A percentile compares a stretch with the other conserved stretches of the same genome.
phyloP scores from a whole-genome alignment of 2,329 filamentous ascomycete species.

The Pseudogymnoascus sp. region DNA sequence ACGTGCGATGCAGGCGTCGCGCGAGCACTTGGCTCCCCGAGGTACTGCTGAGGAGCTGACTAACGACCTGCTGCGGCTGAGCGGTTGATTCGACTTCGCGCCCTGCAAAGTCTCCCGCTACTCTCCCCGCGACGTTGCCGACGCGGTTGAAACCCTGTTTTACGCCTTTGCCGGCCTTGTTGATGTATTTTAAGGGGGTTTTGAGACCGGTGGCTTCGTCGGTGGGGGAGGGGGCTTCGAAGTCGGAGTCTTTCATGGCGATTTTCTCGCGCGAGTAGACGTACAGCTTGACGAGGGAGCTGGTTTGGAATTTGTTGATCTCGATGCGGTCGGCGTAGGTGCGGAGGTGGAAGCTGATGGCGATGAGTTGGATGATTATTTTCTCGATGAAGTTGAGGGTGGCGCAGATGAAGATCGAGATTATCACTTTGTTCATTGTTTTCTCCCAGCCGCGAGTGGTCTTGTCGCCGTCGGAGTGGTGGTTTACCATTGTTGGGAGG shows the following conservation, averaged over 20 bases:
- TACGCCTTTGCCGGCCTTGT: slow-evolving; percentile 65
- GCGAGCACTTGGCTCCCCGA: slow-evolving; percentile 75
- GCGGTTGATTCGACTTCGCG: slow-evolving; percentile 58
- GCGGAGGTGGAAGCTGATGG: slow-evolving; percentile 82
- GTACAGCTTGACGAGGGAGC: slow-evolving; percentile 57
- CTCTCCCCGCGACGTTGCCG: slow-evolving; percentile 74
- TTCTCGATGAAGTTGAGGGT: slow-evolving; percentile 83
- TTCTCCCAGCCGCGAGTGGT: slow-evolving; percentile 60
- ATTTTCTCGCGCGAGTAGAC: slow-evolving; percentile 57
- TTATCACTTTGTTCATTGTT: slow-evolving; percentile 76
- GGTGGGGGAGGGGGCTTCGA: slow-evolving; percentile 52
- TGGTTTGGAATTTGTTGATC: slow-evolving; percentile 85
- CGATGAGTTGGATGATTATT: slow-evolving; percentile 89
- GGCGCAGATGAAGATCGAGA: slow-evolving; percentile 73
- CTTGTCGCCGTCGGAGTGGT: slow-evolving; percentile 44
- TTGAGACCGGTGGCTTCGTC: slow-evolving; percentile 14
- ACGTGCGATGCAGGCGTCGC: slow-evolving; percentile 79
- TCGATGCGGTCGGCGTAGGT: slow-evolving; percentile 90
- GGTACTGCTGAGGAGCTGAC: slow-evolving; percentile 67
- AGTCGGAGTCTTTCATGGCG: slow-evolving; percentile 67
- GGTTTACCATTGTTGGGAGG: slow-evolving; percentile 66
- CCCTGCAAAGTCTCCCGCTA: slow-evolving; percentile 89
- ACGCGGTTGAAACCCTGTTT: slow-evolving; percentile 71
- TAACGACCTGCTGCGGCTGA: slow-evolving; percentile 77
- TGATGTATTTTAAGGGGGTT: slow-evolving; percentile 67